phyloP scores from a whole-genome alignment of 371 early-diverging fungal genomes.

The Apophysomyces trapeziformis region DNA sequence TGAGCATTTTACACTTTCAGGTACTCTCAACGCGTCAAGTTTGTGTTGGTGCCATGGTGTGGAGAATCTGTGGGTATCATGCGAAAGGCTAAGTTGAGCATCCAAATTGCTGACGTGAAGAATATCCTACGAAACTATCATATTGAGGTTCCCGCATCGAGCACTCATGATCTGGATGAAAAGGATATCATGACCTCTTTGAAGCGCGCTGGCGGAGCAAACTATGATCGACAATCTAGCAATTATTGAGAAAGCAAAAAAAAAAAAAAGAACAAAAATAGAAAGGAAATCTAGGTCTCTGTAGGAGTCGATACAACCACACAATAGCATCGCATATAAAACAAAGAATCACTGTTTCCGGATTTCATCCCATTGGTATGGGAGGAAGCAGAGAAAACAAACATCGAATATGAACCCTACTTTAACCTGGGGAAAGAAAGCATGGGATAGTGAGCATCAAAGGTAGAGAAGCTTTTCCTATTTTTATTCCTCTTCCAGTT shows the following conservation, averaged over 20 bases:
- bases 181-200: conserved; percentile 59
- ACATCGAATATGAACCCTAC: background rate
- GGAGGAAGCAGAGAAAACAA: background rate
- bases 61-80: conserved; percentile 83
- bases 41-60: conserved; percentile 79
- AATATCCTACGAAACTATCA: conserved; percentile 69
- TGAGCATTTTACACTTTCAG: conserved; percentile 11
- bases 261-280: background rate
- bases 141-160: conserved; percentile 75
- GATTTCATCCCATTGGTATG: no score
- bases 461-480: no score
- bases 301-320: background rate
- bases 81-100: conserved; percentile 84
- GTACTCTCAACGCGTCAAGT: conserved; percentile 68
- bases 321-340: background rate
- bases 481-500: no score
- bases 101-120: conserved; percentile 84
- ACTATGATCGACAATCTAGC: conserved; percentile 67
- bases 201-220: conserved; percentile 72
- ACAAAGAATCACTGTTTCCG: no score
- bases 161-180: conserved; percentile 52
- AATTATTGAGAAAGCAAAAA: conserved; percentile 35
- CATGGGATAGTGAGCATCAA: no score
- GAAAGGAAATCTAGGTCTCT: background rate
- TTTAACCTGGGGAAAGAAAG: no score